phyloP scores from a whole-genome alignment of 345 rosid genomes.

The Acer negundo region DNA sequence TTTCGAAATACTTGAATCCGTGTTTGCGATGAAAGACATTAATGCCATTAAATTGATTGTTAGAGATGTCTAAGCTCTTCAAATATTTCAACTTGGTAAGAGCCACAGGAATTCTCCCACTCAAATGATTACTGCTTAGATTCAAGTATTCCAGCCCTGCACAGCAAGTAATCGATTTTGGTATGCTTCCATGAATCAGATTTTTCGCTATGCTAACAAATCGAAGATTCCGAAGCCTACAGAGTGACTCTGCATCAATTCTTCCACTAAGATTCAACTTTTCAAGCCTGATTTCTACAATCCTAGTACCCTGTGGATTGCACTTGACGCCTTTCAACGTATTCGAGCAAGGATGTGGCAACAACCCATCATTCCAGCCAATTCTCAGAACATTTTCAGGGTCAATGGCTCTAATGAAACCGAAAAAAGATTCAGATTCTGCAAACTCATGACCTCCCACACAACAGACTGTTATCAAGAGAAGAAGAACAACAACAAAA shows the following conservation, averaged over 20 bases:
- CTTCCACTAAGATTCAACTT: slow-evolving; percentile 40
- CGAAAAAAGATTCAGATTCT: slow-evolving; percentile 31
- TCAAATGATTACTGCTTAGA: slow-evolving; percentile 43
- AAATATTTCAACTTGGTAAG: slow-evolving; percentile 39
- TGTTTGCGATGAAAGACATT: background rate
- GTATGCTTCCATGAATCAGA: slow-evolving; percentile 38
- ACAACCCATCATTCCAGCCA: background rate
- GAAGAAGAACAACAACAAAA: slow-evolving; percentile 14
- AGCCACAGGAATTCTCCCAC: slow-evolving; percentile 33
- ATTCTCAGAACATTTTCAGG: slow-evolving; percentile 31
- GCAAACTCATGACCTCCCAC: slow-evolving; percentile 30
- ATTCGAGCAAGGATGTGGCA: slow-evolving; percentile 28
- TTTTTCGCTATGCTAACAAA: slow-evolving; percentile 39
- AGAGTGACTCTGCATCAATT: slow-evolving; percentile 41
- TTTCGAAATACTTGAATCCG: slow-evolving; percentile 12
- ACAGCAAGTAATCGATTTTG: slow-evolving; percentile 37
- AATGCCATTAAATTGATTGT: slow-evolving; percentile 27
- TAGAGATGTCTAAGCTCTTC: slow-evolving; percentile 40
- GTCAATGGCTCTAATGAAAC: slow-evolving; percentile 38
- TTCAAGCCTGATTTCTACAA: slow-evolving; percentile 45
- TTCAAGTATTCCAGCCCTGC: slow-evolving; percentile 32
- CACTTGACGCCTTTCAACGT: slow-evolving; percentile 8
- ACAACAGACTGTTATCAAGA: slow-evolving; percentile 21
- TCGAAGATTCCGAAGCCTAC: slow-evolving; percentile 34
- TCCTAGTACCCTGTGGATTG: slow-evolving; percentile 21